A percentile compares a stretch with the other conserved stretches of the same genome.
Conservation (phyloP, 1,139 yeast genomes). For the Oligophagozyma castellii region DNA sequence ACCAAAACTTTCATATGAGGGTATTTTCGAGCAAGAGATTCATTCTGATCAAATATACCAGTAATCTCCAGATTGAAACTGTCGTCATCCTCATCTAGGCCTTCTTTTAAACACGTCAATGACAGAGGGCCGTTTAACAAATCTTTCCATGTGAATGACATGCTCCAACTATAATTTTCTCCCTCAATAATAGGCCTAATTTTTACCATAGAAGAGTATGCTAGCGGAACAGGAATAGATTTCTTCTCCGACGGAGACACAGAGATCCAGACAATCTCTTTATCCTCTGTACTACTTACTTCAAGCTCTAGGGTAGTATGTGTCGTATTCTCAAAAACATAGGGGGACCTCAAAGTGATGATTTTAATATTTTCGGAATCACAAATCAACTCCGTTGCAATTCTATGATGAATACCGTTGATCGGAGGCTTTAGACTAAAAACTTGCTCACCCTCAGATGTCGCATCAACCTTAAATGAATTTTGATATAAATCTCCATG, state of each 20-base stretch:
- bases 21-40: constrained; percentile 59
- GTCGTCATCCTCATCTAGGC: constrained; percentile 7
- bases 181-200: constrained; percentile 45
- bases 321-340: constrained; percentile 48
- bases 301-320: constrained; percentile 46
- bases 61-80: constrained; percentile 64
- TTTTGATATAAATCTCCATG: constrained; percentile 42
- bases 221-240: constrained; percentile 63
- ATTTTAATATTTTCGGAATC: constrained; percentile 69
- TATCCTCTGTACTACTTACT: constrained; percentile 21
- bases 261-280: constrained; percentile 13
- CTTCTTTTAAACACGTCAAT: constrained; percentile 42
- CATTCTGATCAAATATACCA: constrained; percentile 47
- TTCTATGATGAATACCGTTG: constrained; percentile 53
- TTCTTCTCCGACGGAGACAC: constrained; percentile 42
- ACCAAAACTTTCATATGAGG: constrained; percentile 74
- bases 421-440: constrained; percentile 53
- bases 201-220: constrained; percentile 42
- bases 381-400: constrained; percentile 57
- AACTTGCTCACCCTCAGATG: constrained; percentile 75
- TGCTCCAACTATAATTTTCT: constrained; percentile 55
- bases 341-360: constrained; percentile 62
- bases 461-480: constrained; percentile 42
- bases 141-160: constrained; percentile 49
- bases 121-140: constrained; percentile 40